Percentiles rank a stretch among this genome's conserved stretches.
phyloP scores from a whole-genome alignment of 495 filamentous ascomycete genomes.

The Penicillium malachiteum region DNA sequence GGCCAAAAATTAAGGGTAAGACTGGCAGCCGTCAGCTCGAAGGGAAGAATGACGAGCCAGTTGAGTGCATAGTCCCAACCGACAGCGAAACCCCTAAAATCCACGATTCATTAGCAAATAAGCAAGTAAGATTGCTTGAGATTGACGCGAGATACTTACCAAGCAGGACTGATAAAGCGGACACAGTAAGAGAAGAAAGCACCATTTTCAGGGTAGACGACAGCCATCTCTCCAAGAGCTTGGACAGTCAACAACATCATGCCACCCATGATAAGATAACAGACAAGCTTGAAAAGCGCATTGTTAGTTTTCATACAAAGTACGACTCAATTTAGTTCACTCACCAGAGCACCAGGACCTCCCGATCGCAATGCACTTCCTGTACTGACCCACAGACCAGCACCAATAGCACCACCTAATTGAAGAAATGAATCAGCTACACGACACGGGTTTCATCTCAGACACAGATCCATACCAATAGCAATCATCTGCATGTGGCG shows the following conservation, averaged over 20 bases:
- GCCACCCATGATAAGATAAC: constrained; percentile 51
- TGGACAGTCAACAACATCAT: constrained; percentile 60
- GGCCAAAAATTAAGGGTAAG: constrained; percentile 77
- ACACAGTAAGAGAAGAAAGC: constrained; percentile 56
- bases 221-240: constrained; percentile 67
- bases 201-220: constrained; percentile 67
- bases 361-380: constrained; percentile 42
- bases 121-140: too few species aligned
- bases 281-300: constrained; percentile 36
- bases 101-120: background rate
- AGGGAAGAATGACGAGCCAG: constrained; percentile 60
- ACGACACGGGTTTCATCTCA: background rate
- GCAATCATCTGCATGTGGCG: constrained; percentile 78
- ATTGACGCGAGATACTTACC: constrained; percentile 24
- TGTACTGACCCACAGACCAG: constrained; percentile 53
- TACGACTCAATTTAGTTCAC: background rate
- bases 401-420: constrained; percentile 52
- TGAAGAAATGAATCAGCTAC: background rate
- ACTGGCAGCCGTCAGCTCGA: constrained; percentile 74
- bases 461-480: constrained; percentile 47
- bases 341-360: constrained; percentile 40
- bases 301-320: background rate
- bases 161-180: constrained; percentile 58
- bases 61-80: constrained; percentile 70
- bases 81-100: constrained; percentile 45